Percentiles rank a stretch among this genome's conserved stretches.
These are phyloP conservation scores for Solanum arcanum DNA, from an alignment of 257 asterid genomes.

Conservation along the genomic window DNA sequence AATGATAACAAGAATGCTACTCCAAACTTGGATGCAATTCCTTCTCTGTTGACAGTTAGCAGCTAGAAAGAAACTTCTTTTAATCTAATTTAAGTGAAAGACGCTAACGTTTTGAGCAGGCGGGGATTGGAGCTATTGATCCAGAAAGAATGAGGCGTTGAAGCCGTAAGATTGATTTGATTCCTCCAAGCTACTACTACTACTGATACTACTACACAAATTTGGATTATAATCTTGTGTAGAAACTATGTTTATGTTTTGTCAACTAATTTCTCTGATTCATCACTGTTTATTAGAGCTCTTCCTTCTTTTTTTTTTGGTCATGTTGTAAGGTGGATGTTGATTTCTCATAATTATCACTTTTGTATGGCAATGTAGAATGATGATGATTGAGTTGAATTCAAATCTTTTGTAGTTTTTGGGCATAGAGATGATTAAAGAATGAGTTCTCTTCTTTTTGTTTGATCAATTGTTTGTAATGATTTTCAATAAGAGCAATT, in stretches of 20 bases:
- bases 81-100: neutral
- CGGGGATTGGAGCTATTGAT: neutral
- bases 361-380: neutral
- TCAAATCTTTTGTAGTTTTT: neutral
- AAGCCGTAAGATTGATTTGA: neutral
- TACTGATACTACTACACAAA: neutral
- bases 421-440: neutral
- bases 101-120: neutral
- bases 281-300: neutral
- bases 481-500: neutral
- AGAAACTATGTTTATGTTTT: neutral
- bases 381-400: neutral
- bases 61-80: slow-evolving; percentile 20
- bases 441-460: neutral
- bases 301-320: neutral
- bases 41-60: slow-evolving; percentile 71
- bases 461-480: neutral
- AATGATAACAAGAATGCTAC: slow-evolving; percentile 29
- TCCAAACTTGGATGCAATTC: slow-evolving; percentile 78
- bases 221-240: neutral
- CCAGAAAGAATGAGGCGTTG: neutral
- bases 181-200: neutral
- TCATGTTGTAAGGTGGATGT: neutral
- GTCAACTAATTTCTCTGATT: neutral
- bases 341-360: neutral